Evolutionary conservation across 2,329 filamentous ascomycete genomes (phyloP), one percentile per base, ranked within the genome.

Genomic region (Penicillium sclerotiorum): DNA sequence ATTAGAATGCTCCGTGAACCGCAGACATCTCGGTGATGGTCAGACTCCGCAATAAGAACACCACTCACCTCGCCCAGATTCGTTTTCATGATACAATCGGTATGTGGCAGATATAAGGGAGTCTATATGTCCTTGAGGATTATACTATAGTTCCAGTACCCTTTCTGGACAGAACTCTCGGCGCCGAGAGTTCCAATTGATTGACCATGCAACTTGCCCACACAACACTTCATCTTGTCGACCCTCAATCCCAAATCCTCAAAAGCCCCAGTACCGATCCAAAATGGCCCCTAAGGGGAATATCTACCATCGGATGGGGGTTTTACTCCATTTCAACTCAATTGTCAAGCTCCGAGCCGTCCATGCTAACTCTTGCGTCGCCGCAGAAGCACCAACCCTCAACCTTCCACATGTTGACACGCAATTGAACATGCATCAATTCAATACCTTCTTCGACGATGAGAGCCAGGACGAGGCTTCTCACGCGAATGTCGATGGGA

Each of bases 341-440:
- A 30, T 38, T 38, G 33, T 35, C 41, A 53, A 38, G 38, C 54
- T 49, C 32, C 21, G 39, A 13, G 32, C 28, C 21, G 47, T 32
- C 36, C 46, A 60, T 61, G 57, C 67, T 69, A 59, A 70, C 60
- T 45, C 33, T 18, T 36, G 17, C 40, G 8, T 20, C 17, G 33
- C 40, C 11, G 22, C 27, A 43, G 40, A 43, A 32, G 40, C 67
- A 38, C 72, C 71, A 37, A 67, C 68, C 55, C 55, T 75, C 45
- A 68, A 63, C 47, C 62, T 75, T 30, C 61, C 67, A 30, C 67
- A 70, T 65, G 69, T 75, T 57, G 72, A 73, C 57, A 70, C 71
- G 15, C 60, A 64, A 45, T 55, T 75, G 60, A 73, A 74, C 57
- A 75, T 75, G 71, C 68, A 73, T 61, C 70, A 73, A 53, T 61